Conservation (phyloP, 345 rosid species). For the Gossypioides kirkii region DNA sequence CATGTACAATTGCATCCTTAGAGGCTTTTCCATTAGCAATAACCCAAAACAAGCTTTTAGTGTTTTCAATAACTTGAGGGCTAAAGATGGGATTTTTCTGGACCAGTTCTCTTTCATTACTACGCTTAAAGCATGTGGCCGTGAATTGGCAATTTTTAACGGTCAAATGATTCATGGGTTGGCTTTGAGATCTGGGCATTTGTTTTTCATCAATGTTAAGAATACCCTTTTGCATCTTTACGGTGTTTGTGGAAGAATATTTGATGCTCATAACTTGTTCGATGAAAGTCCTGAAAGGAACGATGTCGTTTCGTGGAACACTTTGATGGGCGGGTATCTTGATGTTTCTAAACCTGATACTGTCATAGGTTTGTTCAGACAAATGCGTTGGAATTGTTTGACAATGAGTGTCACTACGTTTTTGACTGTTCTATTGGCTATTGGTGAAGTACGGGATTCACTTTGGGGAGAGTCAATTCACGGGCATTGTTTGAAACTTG, state of each 20-base stretch:
- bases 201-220: conserved; percentile 38
- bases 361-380: conserved; percentile 33
- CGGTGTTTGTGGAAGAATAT: conserved; percentile 25
- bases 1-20: conserved; percentile 58
- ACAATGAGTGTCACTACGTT: conserved; percentile 31
- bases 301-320: conserved; percentile 54
- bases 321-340: conserved; percentile 48
- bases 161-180: conserved; percentile 55
- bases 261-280: conserved; percentile 48
- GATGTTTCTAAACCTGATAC: conserved; percentile 29
- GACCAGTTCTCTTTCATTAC: conserved; percentile 62
- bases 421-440: conserved; percentile 35
- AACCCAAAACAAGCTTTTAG: conserved; percentile 42
- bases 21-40: conserved; percentile 46
- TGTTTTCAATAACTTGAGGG: conserved; percentile 50
- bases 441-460: conserved; percentile 35
- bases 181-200: conserved; percentile 42
- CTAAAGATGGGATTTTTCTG: conserved; percentile 25
- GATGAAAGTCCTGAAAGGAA: conserved; percentile 42
- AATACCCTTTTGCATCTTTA: conserved; percentile 45
- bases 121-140: conserved; percentile 46
- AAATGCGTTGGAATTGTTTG: conserved; percentile 27
- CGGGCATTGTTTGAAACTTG: conserved; percentile 44
- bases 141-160: conserved; percentile 15
- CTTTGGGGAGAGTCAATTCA: conserved; percentile 37